phyloP scores from a whole-genome alignment of 331 rosid species.

The Cydonia oblonga region DNA sequence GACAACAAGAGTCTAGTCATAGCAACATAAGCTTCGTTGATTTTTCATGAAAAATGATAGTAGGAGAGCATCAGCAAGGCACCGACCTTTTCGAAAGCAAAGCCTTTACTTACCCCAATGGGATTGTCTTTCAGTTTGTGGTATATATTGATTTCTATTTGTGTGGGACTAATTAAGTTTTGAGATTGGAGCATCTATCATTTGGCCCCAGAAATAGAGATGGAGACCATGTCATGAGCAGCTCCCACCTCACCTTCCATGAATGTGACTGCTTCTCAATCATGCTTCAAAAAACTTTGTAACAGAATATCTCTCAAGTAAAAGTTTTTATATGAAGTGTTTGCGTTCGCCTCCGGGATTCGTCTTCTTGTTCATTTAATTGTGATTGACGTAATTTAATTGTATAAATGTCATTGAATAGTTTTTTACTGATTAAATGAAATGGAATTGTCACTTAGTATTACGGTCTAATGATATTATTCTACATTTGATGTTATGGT shows the following conservation, averaged over 20 bases:
- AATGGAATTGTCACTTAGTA: too few relatives aligned
- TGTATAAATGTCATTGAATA: background rate
- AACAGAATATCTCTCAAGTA: background rate
- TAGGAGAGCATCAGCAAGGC: slow-evolving; percentile 6
- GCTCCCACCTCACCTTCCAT: slow-evolving; percentile 1
- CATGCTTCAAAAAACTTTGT: background rate
- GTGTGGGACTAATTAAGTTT: background rate
- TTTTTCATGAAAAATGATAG: background rate
- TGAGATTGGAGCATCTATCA: background rate
- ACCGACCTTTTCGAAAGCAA: slow-evolving; percentile 26
- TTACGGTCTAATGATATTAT: too few relatives aligned
- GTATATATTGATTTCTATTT: background rate
- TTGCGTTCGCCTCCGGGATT: background rate
- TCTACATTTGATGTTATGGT: too few relatives aligned
- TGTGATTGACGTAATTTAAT: background rate
- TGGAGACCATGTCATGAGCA: background rate
- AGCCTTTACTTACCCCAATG: slow-evolving; percentile 19
- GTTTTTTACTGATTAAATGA: too few relatives aligned
- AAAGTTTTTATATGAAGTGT: background rate
- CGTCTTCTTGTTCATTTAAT: background rate
- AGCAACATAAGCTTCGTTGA: slow-evolving; percentile 15
- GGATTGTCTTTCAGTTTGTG: background rate
- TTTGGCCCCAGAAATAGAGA: background rate
- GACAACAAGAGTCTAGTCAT: slow-evolving; percentile 34
- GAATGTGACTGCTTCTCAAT: background rate